Evolutionary conservation across 257 asterid genomes (phyloP), one percentile per base, ranked within the genome.

Genomic region (Gentiana straminea): DNA sequence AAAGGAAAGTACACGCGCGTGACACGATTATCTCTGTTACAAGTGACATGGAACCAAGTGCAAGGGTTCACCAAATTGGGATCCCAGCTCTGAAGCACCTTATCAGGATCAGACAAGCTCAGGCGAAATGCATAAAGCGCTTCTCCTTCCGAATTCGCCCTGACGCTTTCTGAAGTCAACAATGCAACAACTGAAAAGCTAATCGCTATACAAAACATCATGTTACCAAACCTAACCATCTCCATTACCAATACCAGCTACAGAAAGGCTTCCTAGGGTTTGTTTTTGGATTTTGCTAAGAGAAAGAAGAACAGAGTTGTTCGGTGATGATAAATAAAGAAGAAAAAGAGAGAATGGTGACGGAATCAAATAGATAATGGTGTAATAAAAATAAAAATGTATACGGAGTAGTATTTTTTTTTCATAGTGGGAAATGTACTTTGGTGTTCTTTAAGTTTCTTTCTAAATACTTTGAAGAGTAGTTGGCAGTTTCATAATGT

Each of bases 1-100:
- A 6, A 15, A 38, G 37, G 13, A 32, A 58, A 75, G 55, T 66
- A 74, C 79, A 74, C 65, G 46, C 79, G 76, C 37, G 79, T 74
- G 37, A 74, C 79, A 3, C 49, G 76, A 59, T 57, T 63, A 73
- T 81, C 75, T 24, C 24, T 24, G 24, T 24, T 24, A 24, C 24
- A 24, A 24, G 24, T 24, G 24, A 24, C 24, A 24, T 24, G 24
- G 24, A 24, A 24, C 24, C 24, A 24, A 24, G 24, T 24, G 24
- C 24, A 24, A 24, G 24, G 94, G 65, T 61, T 77, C 3, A 84
- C 95, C 2, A 86, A 89, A 63, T 81, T 86, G 75, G 81, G 84
- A 84, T 84, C 95, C 94, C 95, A 86, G 81, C 94, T 86, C 79
- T 68, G 74, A 13, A 86, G 86, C 72, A 81, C 89, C 45, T 77